Evolutionary conservation across 805 yeast genomes (phyloP).

Genomic region (Blastobotrys attinorum): DNA sequence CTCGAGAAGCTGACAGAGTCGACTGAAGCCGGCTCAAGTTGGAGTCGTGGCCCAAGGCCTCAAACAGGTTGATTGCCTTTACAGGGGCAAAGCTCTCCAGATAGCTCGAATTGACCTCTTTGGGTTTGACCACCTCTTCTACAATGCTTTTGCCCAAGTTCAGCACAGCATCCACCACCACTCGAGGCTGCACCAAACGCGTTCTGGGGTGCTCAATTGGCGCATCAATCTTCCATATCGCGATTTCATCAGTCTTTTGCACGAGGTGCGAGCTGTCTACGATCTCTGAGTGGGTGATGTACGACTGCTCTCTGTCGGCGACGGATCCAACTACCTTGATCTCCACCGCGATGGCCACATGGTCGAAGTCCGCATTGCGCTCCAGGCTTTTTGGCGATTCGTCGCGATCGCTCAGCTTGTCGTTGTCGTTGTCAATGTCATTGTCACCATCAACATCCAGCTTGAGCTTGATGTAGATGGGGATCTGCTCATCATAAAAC

Average conservation of each 20-base stretch:
- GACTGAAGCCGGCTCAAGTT: background rate
- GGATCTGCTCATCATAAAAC: conserved; percentile 16
- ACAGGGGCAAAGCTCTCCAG: conserved; percentile 45
- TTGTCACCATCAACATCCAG: background rate
- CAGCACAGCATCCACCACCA: conserved; percentile 11
- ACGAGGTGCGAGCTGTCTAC: conserved; percentile 5
- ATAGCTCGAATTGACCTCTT: conserved; percentile 21
- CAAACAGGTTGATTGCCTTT: conserved; percentile 42
- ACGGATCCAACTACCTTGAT: conserved; percentile 5
- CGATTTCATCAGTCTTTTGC: background rate
- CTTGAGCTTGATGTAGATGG: conserved; percentile 9
- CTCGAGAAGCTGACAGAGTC: background rate
- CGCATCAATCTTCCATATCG: conserved; percentile 11
- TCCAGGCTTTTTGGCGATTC: background rate
- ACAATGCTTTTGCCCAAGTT: background rate
- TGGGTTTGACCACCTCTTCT: background rate
- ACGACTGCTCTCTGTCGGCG: background rate
- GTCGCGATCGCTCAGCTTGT: background rate
- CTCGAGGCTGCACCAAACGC: conserved; percentile 11
- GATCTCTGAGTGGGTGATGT: conserved; percentile 7
- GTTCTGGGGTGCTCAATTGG: conserved; percentile 17
- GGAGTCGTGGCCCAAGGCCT: conserved; percentile 6
- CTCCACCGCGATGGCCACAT: conserved; percentile 5
- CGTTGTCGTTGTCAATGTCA: background rate
- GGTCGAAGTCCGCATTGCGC: background rate